A percentile compares a stretch with the other conserved stretches of the same genome.
Evolutionary conservation across 2,329 filamentous ascomycete genomes (phyloP).

Genomic region (Myotisia sp.): DNA sequence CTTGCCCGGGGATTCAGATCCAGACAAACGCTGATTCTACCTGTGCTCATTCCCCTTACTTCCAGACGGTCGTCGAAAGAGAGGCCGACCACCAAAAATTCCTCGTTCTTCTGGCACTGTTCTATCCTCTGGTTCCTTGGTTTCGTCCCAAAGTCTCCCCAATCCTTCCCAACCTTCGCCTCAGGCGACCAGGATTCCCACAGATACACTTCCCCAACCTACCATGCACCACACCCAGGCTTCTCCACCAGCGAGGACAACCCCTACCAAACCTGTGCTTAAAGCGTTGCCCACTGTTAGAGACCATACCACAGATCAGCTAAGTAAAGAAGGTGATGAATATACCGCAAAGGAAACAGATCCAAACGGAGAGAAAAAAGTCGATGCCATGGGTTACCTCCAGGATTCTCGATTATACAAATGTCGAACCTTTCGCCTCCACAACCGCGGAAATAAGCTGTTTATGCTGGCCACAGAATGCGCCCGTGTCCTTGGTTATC

Average conservation of each 20-base stretch:
- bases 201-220: slow-evolving; percentile 14
- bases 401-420: slow-evolving; percentile 75
- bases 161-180: slow-evolving; percentile 24
- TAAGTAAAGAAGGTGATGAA: slow-evolving; percentile 78
- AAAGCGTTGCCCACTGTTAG: slow-evolving; percentile 91
- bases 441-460: slow-evolving; percentile 77
- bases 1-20: no score
- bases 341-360: slow-evolving; percentile 90
- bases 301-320: slow-evolving; percentile 93
- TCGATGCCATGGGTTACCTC: slow-evolving; percentile 66
- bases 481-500: slow-evolving; percentile 79
- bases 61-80: slow-evolving; percentile 32
- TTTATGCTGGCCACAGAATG: slow-evolving; percentile 99
- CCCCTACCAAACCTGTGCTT: slow-evolving; percentile 64
- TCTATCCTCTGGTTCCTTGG: slow-evolving; percentile 18
- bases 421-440: slow-evolving; percentile 85
- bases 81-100: slow-evolving; percentile 37
- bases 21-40: no score
- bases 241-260: slow-evolving; percentile 56
- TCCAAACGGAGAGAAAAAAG: slow-evolving; percentile 87
- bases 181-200: slow-evolving; percentile 24
- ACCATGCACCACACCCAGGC: slow-evolving; percentile 42
- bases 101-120: slow-evolving; percentile 25
- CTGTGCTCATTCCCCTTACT: no score
- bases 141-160: slow-evolving; percentile 18